Conservation (phyloP, 2,329 filamentous ascomycete genomes). For the Diaporthe nobilis region DNA sequence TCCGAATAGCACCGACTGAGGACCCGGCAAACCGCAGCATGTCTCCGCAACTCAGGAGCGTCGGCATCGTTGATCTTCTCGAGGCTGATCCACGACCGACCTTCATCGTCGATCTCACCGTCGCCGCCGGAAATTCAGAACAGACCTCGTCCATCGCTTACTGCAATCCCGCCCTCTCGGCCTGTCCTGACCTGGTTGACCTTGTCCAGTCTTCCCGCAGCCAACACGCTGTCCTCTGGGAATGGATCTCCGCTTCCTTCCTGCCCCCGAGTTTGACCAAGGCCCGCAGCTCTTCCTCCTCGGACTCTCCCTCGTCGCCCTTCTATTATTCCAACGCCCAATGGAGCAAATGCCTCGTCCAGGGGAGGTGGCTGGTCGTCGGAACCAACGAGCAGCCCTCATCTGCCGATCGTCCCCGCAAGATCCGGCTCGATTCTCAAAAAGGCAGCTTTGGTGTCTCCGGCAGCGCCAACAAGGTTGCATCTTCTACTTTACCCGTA, state of each 20-base stretch:
- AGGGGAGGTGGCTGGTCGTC: conserved; percentile 52
- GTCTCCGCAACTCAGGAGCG: conserved; percentile 41
- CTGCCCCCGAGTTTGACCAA: conserved; percentile 34
- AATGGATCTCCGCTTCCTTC: conserved; percentile 47
- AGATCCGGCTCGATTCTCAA: conserved; percentile 44
- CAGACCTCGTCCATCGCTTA: conserved; percentile 45
- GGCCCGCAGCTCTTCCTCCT: conserved; percentile 42
- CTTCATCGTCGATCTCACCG: conserved; percentile 49
- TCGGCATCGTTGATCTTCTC: conserved; percentile 56
- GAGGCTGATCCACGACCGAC: conserved; percentile 56
- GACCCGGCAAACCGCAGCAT: conserved; percentile 36
- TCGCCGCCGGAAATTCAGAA: conserved; percentile 26
- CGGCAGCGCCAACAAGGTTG: conserved; percentile 35
- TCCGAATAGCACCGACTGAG: conserved; percentile 37
- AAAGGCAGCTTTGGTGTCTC: conserved; percentile 42
- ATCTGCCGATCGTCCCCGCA: conserved; percentile 42
- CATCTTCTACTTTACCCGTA: conserved; percentile 31
- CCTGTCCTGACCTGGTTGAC: conserved; percentile 44
- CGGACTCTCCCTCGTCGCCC: conserved; percentile 36
- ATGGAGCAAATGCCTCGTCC: conserved; percentile 52
- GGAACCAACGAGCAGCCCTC: conserved; percentile 51
- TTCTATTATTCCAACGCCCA: conserved; percentile 49
- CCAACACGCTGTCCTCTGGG: conserved; percentile 47
- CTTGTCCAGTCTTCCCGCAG: conserved; percentile 44
- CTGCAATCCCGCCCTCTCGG: conserved; percentile 49